phyloP scores from a whole-genome alignment of 2,329 filamentous ascomycete genomes.

The Orbilia oligospora region DNA sequence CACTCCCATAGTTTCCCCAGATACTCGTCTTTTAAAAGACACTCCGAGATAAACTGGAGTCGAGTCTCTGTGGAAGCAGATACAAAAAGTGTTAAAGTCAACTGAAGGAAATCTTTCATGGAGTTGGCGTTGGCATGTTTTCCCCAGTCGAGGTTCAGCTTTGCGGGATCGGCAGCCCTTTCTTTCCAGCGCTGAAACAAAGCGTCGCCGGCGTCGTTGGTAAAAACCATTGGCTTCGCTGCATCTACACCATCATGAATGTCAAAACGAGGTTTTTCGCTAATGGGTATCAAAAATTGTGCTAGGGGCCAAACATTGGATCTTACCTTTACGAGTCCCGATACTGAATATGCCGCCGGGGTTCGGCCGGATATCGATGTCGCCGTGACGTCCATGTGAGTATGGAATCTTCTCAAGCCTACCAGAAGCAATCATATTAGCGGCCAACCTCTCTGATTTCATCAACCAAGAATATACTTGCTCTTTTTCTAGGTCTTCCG shows the following conservation, averaged over 20 bases:
- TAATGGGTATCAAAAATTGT: neutral
- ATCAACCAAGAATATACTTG: neutral
- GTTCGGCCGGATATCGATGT: neutral
- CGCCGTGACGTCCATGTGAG: neutral
- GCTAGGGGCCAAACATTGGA: neutral
- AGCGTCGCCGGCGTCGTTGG: neutral
- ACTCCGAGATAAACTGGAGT: slow-evolving; percentile 35
- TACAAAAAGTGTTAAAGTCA: slow-evolving; percentile 27
- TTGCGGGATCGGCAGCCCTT: neutral
- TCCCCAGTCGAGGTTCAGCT: slow-evolving; percentile 36
- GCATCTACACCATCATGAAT: neutral
- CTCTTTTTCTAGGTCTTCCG: slow-evolving; percentile 2
- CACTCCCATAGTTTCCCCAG: slow-evolving; percentile 42
- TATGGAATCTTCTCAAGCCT: slow-evolving; percentile 28
- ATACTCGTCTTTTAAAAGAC: slow-evolving; percentile 34
- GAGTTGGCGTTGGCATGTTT: slow-evolving; percentile 14
- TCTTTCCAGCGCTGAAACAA: slow-evolving; percentile 36
- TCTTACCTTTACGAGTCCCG: neutral
- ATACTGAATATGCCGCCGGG: slow-evolving; percentile 7
- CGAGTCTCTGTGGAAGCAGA: slow-evolving; percentile 13
- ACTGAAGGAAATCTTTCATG: slow-evolving; percentile 36
- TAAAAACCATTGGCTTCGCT: slow-evolving; percentile 17
- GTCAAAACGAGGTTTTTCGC: neutral
- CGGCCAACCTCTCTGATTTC: neutral
- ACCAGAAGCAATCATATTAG: neutral